phyloP scores from a whole-genome alignment of 2,329 filamentous ascomycete species.

The Ascochyta koolunga region DNA sequence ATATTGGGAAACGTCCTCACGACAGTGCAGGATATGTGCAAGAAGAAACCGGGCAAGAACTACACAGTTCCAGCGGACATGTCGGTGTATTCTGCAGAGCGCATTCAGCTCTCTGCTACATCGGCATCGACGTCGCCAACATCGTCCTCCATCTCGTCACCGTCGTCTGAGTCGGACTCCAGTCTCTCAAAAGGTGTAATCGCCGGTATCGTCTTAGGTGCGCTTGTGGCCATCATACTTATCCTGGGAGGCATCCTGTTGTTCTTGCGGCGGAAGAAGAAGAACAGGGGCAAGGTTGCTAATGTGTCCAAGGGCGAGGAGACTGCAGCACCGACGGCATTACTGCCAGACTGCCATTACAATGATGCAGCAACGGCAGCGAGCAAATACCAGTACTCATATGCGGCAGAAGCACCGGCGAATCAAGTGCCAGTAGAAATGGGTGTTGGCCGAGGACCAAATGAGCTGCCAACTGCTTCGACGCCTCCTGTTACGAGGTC shows the following conservation, averaged over 20 bases:
- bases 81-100: slow-evolving; percentile 25
- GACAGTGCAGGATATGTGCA: slow-evolving; percentile 23
- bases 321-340: not conserved
- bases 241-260: slow-evolving; percentile 22
- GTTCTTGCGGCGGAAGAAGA: slow-evolving; percentile 17
- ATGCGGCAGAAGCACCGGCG: slow-evolving; percentile 1
- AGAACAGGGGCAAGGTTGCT: slow-evolving; percentile 12
- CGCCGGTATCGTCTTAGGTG: slow-evolving; percentile 26
- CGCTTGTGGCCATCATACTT: slow-evolving; percentile 18
- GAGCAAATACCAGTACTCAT: not conserved
- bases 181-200: slow-evolving; percentile 24
- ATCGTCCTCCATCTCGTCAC: slow-evolving; percentile 2
- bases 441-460: not conserved
- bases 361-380: not conserved
- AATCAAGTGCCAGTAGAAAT: not conserved
- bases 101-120: slow-evolving; percentile 9
- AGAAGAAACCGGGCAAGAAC: slow-evolving; percentile 23
- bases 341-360: not conserved
- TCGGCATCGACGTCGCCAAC: not conserved
- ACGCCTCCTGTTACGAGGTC: not conserved
- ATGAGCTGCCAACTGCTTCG: not conserved
- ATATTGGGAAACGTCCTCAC: slow-evolving; percentile 29
- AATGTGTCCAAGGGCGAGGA: not conserved
- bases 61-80: slow-evolving; percentile 17
- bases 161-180: not conserved